These are phyloP conservation scores for Nidularia sp. DNA, from an alignment of 768 basidiomycete species.

Conservation along the genomic window DNA sequence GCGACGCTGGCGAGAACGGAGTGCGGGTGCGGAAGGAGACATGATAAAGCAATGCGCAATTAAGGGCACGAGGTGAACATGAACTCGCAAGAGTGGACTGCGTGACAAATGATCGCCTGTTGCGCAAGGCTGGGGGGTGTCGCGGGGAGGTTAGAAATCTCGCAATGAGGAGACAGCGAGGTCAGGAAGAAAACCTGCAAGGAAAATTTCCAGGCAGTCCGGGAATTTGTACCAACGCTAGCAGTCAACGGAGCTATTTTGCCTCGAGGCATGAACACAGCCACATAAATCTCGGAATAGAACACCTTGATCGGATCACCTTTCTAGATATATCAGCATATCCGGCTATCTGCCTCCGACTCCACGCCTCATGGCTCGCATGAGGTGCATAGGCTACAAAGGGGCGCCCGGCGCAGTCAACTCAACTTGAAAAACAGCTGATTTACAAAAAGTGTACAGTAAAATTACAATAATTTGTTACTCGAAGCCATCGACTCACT, in stretches of 20 bases:
- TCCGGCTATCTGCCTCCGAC: constrained; percentile 3
- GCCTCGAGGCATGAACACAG: constrained; percentile 27
- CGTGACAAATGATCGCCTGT: constrained; percentile 5
- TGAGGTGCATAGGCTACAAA: too few species aligned
- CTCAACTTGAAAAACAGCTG: too few species aligned
- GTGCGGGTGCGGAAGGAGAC: constrained; percentile 23
- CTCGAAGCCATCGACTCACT: neutral
- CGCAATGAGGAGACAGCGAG: constrained; percentile 17
- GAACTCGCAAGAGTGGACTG: constrained; percentile 19
- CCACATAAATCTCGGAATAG: constrained; percentile 10
- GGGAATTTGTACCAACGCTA: constrained; percentile 1
- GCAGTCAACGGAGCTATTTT: constrained; percentile 12
- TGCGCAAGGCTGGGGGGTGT: constrained; percentile 4
- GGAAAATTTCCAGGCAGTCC: constrained; percentile 13
- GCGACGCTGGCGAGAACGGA: constrained; percentile 20
- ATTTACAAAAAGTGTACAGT: too few species aligned
- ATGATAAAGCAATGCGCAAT: constrained; percentile 39
- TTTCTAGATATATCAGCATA: constrained; percentile 4
- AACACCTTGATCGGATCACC: constrained; percentile 5
- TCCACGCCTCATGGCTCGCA: constrained; percentile 11
- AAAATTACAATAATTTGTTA: too few species aligned
- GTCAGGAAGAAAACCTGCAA: constrained; percentile 7
- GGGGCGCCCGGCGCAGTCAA: too few species aligned
- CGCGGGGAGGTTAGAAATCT: constrained; percentile 2
- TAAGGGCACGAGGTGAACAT: constrained; percentile 44